Conservation (phyloP, 176 grass and related monocot species). For the Rhynchospora tenuis region DNA sequence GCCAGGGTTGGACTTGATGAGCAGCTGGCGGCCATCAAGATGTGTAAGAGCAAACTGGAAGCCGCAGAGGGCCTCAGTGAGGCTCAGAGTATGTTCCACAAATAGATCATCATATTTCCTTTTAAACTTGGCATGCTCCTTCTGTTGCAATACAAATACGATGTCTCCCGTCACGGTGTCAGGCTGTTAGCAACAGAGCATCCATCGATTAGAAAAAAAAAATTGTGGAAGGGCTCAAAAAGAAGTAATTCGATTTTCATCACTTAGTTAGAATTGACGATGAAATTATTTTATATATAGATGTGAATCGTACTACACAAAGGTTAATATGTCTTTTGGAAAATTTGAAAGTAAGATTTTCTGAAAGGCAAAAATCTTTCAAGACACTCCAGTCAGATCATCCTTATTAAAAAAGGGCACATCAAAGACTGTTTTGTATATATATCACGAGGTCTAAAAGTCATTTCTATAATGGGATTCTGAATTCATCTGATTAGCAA, state of each 20-base stretch:
- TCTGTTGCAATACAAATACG: constrained; percentile 84
- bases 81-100: constrained; percentile 64
- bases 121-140: constrained; percentile 91
- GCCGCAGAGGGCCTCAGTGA: constrained; percentile 86
- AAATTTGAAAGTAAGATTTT: too few relatives aligned
- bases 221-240: neutral
- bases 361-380: too few relatives aligned
- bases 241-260: neutral
- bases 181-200: constrained; percentile 42
- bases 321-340: too few relatives aligned
- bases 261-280: too few relatives aligned
- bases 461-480: too few relatives aligned
- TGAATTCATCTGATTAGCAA: too few relatives aligned
- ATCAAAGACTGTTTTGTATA: too few relatives aligned
- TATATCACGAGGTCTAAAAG: too few relatives aligned
- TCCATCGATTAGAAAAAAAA: neutral
- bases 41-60: constrained; percentile 88
- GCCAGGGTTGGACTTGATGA: constrained; percentile 88
- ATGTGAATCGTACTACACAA: too few relatives aligned
- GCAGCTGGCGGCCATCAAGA: constrained; percentile 77
- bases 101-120: constrained; percentile 75
- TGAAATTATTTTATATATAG: too few relatives aligned
- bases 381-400: too few relatives aligned
- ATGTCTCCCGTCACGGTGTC: constrained; percentile 90
- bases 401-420: too few relatives aligned